Percentiles rank a stretch among this genome's conserved stretches.
phyloP scores from a whole-genome alignment of 805 yeast species.

The Wickerhamomyces pijperi region DNA sequence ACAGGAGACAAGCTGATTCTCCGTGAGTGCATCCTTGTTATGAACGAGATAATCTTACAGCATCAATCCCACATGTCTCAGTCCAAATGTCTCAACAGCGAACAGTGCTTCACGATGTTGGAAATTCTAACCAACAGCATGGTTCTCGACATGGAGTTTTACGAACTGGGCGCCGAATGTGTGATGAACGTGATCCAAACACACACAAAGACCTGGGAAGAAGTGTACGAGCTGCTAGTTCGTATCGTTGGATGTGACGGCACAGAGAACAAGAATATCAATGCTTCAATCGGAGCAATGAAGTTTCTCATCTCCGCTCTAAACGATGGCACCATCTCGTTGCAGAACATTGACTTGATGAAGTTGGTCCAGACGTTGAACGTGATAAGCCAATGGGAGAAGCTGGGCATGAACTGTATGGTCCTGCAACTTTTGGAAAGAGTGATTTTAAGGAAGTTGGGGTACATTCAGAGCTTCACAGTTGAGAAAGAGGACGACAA shows the following conservation, averaged over 20 bases:
- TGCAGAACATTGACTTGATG: constrained; percentile 18
- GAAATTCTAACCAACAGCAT: constrained; percentile 35
- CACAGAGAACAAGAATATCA: constrained; percentile 13
- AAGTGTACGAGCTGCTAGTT: no score
- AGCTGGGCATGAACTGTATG: constrained; percentile 28
- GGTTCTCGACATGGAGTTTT: constrained; percentile 24
- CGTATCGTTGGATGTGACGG: constrained; percentile 2
- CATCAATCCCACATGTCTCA: no score
- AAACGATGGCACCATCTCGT: constrained; percentile 5
- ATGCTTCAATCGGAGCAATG: constrained; percentile 28
- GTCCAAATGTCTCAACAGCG: no score
- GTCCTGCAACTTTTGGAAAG: constrained; percentile 15
- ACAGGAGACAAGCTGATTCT: constrained; percentile 28
- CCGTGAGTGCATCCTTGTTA: constrained; percentile 26
- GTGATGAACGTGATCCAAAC: constrained; percentile 23
- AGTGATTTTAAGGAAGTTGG: no score
- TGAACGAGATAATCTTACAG: constrained; percentile 27
- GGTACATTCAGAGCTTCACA: no score
- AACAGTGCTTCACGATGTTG: constrained; percentile 18
- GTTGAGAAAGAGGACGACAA: no score
- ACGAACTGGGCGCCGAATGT: constrained; percentile 26
- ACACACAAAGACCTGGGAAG: constrained; percentile 1
- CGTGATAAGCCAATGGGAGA: constrained; percentile 23
- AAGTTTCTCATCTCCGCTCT: constrained; percentile 24
- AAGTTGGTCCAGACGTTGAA: constrained; percentile 24